Evolutionary conservation across 106 monocot species (phyloP), one percentile per base, ranked within the genome.

Genomic region (Phalaenopsis aphrodite): DNA sequence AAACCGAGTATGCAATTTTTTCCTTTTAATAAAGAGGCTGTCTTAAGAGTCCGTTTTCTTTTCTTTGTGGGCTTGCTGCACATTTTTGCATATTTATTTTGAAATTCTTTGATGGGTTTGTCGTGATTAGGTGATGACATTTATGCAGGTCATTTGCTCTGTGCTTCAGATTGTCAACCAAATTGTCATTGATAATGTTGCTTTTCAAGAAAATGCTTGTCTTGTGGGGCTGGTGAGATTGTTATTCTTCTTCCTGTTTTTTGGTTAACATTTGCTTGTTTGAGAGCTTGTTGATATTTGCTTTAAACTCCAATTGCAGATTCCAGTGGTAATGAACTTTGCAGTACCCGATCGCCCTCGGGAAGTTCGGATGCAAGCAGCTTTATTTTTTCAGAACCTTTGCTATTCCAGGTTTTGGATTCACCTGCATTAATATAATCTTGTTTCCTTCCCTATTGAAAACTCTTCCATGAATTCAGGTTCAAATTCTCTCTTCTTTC

Each of bases 321-420:
- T 96, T 85, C 96, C 93, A 23, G 88, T 91, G 48, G 84, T 96
- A 17, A 96, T 91, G 93, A 87, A 85, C 75, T 93, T 93, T 87
- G 89, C 90, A 37, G 86, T 85, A 55, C 84, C 91, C 75, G 88
- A 91, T 57, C 91, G 88, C 72, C 81, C 96, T 80, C 78, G 93
- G 68, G 96, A 96, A 86, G 84, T 96, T 80, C 91, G 96, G 30
- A 86, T 96, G 96, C 93, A 96, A 83, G 96, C 96, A 64, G 93
- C 96, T 55, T 90, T 80, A 75, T 96, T 96, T 83, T 79, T 96
- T 84, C 93, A 93, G 69, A 93, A 93, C 49, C 91, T 96, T 65
- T 96, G 96, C 56, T 90, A 93, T 75, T 91, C 96, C 58, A 96
- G 93, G 96, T 96, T 73, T 82, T 21, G 43, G 61, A 79, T 66